Base-by-base conservation (phyloP, 306 rosid genomes). In the Cajanus cajan region DNA sequence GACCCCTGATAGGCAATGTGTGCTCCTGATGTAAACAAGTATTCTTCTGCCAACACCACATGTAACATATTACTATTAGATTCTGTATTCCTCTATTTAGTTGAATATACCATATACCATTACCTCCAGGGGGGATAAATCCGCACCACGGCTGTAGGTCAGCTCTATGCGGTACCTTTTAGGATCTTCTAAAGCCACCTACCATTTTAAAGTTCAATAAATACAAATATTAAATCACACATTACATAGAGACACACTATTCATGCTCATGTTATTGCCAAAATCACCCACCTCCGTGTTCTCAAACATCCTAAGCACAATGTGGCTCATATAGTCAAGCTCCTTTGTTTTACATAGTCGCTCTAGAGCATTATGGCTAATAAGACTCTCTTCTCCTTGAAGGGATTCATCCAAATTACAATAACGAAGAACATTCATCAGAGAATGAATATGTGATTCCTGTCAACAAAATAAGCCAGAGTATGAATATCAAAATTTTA, bases 391-490 rank as follows among this genome's bases (percentile, higher is more conserved):
- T 87, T 95, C 99, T 81, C 59, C 98, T 85, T 70, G 87, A 83
- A 93, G 94, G 75, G 99, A 95, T 79, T 95, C 99, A 66, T 95
- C 99, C 90, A 93, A 83, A 88, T 95, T 93, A 80, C 98, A 95
- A 71, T 90, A 95, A 47, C 99, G 99, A 65, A 95, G 94, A 76
- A 95, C 98, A 78, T 95, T 95, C 98, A 95, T 87, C 9, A 95
- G 91, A 57, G 99, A 93, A 88, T 95, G 99, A 65, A 95, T 91
- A 80, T 95, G 99, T 59, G 99, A 95, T 84, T 95, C 99, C 99
- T 95, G 87, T 68, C 87, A 79, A 70, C 48, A 25, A 79, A 79
- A 65, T 63, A 14, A 40, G 37, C 22, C 24, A 18, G 25, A 41
- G 71, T 72, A 40, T 11, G 48, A n/a, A n/a, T n/a, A n/a, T n/a